Conservation (phyloP, 73 alveolate genomes). For the Blepharisma stoltei region DNA sequence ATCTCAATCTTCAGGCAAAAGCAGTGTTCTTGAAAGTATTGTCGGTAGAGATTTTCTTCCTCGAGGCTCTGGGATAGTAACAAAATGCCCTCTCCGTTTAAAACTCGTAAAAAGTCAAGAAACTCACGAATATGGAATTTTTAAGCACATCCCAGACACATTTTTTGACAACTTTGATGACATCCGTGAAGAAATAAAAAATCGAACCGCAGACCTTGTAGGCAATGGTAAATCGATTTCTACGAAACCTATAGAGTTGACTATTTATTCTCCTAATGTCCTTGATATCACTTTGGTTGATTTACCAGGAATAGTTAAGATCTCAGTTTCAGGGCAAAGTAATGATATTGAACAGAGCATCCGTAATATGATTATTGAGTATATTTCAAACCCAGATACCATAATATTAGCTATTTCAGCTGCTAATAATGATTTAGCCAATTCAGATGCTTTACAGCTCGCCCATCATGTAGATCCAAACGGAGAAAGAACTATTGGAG, state of each 20-base stretch:
- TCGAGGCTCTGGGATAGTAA: conserved; percentile 78
- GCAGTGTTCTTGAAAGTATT: conserved; percentile 80
- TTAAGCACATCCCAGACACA: background rate
- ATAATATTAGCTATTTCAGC: conserved; percentile 92
- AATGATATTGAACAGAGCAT: conserved; percentile 83
- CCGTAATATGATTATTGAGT: conserved; percentile 65
- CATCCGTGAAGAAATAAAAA: conserved; percentile 74
- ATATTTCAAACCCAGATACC: conserved; percentile 73
- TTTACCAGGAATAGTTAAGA: conserved; percentile 94
- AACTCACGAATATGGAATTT: background rate
- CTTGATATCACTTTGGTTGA: conserved; percentile 94
- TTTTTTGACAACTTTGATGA: conserved; percentile 63
- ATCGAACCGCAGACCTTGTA: conserved; percentile 68
- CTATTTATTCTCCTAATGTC: conserved; percentile 79
- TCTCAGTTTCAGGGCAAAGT: conserved; percentile 91
- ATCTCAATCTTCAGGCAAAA: conserved; percentile 76
- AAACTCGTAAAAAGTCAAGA: conserved; percentile 43
- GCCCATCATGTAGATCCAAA: conserved; percentile 93
- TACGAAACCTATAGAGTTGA: conserved; percentile 63
- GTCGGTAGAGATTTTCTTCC: conserved; percentile 82
- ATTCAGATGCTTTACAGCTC: conserved; percentile 84
- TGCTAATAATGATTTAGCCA: conserved; percentile 93
- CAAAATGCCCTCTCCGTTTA: conserved; percentile 84
- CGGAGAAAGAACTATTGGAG: conserved; percentile 90
- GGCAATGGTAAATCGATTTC: conserved; percentile 74